Conservation (phyloP, 306 rosid species). For the Citrullus amarus region DNA sequence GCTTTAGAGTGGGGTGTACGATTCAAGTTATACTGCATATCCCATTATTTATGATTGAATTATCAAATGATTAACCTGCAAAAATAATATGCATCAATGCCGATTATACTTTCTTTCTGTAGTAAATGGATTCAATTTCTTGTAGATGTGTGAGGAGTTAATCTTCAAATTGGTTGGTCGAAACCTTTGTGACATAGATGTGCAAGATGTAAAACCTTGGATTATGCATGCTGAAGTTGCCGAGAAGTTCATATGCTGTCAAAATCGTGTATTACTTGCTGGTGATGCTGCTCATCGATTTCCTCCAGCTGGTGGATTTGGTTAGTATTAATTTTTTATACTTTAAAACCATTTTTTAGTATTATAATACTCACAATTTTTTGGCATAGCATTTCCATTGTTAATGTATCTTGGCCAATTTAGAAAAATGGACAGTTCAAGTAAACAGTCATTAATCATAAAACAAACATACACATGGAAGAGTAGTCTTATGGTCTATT, state of each 20-base stretch:
- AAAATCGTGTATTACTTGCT: conserved; percentile 57
- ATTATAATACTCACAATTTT: background rate
- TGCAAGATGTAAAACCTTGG: conserved; percentile 85
- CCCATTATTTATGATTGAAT: background rate
- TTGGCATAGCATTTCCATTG: background rate
- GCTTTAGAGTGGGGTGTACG: background rate
- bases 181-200: conserved; percentile 56
- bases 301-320: conserved; percentile 99
- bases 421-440: background rate
- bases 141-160: conserved; percentile 59
- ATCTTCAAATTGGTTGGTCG: conserved; percentile 71
- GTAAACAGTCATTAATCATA: background rate
- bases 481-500: background rate
- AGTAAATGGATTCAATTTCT: conserved; percentile 21
- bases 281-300: conserved; percentile 97
- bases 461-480: background rate
- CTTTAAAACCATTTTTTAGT: conserved; percentile 5
- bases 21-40: background rate
- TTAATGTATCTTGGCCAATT: background rate
- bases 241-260: conserved; percentile 52
- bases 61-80: background rate
- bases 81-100: background rate
- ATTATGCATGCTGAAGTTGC: conserved; percentile 98
- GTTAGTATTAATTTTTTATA: conserved; percentile 35
- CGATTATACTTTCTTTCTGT: background rate